phyloP scores from a whole-genome alignment of 371 early-diverging fungal genomes.

The Zychaea mexicana region DNA sequence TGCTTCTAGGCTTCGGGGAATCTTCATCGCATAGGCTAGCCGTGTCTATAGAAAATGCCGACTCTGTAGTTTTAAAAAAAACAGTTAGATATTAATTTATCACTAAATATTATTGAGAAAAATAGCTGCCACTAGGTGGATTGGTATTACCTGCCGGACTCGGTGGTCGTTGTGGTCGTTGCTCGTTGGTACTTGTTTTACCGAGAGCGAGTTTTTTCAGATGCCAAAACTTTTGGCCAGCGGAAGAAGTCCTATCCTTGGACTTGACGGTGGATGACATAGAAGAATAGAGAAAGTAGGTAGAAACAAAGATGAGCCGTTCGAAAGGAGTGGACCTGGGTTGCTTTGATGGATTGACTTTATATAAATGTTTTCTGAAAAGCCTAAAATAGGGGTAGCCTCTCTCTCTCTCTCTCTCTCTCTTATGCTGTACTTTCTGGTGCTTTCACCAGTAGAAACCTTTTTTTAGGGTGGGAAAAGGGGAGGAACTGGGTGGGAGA shows the following conservation, averaged over 20 bases:
- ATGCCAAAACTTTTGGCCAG: conserved; percentile 19
- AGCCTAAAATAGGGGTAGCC: neutral
- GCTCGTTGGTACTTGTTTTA: conserved; percentile 11
- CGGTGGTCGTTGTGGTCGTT: conserved; percentile 8
- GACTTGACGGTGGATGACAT: conserved; percentile 13
- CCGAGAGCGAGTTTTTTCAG: conserved; percentile 16
- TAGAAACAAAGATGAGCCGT: neutral
- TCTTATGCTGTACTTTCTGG: neutral
- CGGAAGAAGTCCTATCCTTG: conserved; percentile 10
- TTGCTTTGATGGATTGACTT: neutral
- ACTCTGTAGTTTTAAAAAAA: neutral
- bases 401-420: no score
- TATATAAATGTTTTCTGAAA: neutral
- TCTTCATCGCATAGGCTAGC: conserved; percentile 13
- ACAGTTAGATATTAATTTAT: neutral
- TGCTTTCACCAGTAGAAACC: neutral
- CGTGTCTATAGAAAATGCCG: conserved; percentile 11
- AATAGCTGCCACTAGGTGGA: no score
- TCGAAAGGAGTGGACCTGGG: neutral
- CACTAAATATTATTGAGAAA: neutral
- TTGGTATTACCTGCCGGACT: conserved; percentile 12
- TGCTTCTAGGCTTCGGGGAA: conserved; percentile 15
- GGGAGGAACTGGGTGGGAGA: no score
- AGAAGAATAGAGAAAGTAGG: neutral
- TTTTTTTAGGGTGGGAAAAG: neutral